phyloP scores from a whole-genome alignment of 1,139 yeast genomes.

The Hyphopichia fennica region DNA sequence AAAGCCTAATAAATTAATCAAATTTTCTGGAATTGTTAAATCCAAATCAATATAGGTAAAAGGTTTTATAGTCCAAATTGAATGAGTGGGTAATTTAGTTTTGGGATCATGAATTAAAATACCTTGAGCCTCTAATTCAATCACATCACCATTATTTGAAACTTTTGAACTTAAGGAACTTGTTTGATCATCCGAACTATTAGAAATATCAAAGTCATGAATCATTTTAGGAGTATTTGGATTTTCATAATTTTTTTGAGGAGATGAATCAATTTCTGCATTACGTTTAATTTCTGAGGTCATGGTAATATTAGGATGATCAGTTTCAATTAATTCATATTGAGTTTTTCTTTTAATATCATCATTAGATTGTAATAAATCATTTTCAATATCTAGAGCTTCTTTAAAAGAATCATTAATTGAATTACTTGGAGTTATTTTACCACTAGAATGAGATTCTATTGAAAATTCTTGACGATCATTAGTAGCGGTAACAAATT shows the following conservation, averaged over 20 bases:
- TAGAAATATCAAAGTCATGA: neutral
- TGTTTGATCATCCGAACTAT: conserved; percentile 4
- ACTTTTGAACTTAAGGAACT: conserved; percentile 31
- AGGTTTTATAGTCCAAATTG: conserved; percentile 93
- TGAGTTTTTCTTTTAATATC: neutral
- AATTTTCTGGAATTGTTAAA: conserved; percentile 63
- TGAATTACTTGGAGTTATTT: conserved; percentile 31
- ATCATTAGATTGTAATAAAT: neutral
- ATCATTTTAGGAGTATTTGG: neutral
- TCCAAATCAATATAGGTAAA: conserved; percentile 63
- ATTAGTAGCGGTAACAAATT: conserved; percentile 62
- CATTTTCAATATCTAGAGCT: neutral
- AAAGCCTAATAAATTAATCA: conserved; percentile 77
- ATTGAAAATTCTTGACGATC: conserved; percentile 14
- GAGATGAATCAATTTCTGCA: neutral
- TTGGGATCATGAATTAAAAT: conserved; percentile 73
- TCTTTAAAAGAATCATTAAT: conserved; percentile 8
- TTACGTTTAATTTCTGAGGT: neutral
- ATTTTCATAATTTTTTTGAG: too few relatives aligned
- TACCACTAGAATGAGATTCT: conserved; percentile 16
- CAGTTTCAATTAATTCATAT: neutral
- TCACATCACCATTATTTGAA: conserved; percentile 57
- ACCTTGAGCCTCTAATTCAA: conserved; percentile 93
- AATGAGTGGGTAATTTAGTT: conserved; percentile 67
- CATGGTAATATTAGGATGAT: neutral